These are phyloP conservation scores for Tetrastigma voinierianum DNA, from an alignment of 164 flowering plant genomes.

Conservation along the genomic window DNA sequence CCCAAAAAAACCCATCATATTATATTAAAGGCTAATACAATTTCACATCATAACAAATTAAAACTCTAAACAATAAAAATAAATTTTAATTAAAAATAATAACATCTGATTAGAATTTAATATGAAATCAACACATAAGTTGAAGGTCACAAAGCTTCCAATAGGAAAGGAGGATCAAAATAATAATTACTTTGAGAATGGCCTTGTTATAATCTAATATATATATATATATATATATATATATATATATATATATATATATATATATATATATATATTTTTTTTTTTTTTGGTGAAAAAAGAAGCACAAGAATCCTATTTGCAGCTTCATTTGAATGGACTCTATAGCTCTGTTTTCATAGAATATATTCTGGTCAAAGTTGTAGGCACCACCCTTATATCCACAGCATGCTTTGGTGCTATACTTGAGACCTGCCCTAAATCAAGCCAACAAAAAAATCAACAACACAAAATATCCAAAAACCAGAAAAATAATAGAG, in stretches of 20 bases:
- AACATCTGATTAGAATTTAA: too few species aligned
- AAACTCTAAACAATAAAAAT: too few species aligned
- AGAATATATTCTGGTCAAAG: slow-evolving; percentile 51
- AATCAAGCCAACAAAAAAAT: not conserved
- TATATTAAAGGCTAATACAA: too few species aligned
- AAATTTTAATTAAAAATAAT: too few species aligned
- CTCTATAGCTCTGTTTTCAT: slow-evolving; percentile 86
- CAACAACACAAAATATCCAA: not conserved
- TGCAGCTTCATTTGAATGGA: slow-evolving; percentile 87
- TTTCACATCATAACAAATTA: too few species aligned
- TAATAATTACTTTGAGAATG: slow-evolving; percentile 61
- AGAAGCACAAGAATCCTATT: too few species aligned
- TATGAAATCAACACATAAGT: slow-evolving; percentile 41
- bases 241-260: too few species aligned
- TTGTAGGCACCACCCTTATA: slow-evolving; percentile 73
- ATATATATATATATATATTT: too few species aligned
- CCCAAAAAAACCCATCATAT: too few species aligned
- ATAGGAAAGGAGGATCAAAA: slow-evolving; percentile 71
- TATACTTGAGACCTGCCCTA: slow-evolving; percentile 56
- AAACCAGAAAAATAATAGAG: not conserved
- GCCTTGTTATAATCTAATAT: slow-evolving; percentile 47
- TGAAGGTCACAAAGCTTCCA: slow-evolving; percentile 60
- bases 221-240: too few species aligned
- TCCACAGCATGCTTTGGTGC: slow-evolving; percentile 86
- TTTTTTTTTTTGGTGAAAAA: too few species aligned